A percentile compares a stretch with the other conserved stretches of the same genome.
Conservation (phyloP, 106 monocot genomes). For the Posidonia australis region DNA sequence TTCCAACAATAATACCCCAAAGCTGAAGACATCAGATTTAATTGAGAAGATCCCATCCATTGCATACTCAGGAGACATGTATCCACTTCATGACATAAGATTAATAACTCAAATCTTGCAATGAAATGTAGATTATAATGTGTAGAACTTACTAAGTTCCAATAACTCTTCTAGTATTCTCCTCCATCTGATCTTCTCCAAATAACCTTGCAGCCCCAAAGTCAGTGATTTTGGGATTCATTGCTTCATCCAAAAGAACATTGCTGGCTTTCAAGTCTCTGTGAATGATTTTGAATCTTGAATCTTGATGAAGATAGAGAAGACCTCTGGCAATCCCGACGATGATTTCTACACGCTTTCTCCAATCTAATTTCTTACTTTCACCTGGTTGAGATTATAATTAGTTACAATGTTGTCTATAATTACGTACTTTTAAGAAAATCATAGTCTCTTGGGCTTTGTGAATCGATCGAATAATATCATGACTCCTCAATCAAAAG, state of each 20-base stretch:
- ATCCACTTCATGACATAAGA: no score
- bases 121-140: neutral
- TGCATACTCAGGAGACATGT: no score
- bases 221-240: conserved; percentile 14
- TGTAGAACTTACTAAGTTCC: conserved; percentile 11
- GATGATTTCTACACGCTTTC: neutral
- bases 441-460: no score
- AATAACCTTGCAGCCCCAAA: conserved; percentile 8
- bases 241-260: conserved; percentile 1
- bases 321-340: conserved; percentile 4
- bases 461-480: no score
- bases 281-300: conserved; percentile 5
- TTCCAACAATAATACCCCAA: no score
- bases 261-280: conserved; percentile 7
- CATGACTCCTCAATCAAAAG: no score
- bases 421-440: no score
- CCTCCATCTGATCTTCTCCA: neutral
- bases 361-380: neutral
- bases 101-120: no score
- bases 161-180: conserved; percentile 4
- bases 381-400: no score
- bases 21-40: no score
- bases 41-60: no score
- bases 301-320: conserved; percentile 13
- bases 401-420: no score